Conservation (phyloP, 345 rosid genomes). For the Dipteronia sinensis region DNA sequence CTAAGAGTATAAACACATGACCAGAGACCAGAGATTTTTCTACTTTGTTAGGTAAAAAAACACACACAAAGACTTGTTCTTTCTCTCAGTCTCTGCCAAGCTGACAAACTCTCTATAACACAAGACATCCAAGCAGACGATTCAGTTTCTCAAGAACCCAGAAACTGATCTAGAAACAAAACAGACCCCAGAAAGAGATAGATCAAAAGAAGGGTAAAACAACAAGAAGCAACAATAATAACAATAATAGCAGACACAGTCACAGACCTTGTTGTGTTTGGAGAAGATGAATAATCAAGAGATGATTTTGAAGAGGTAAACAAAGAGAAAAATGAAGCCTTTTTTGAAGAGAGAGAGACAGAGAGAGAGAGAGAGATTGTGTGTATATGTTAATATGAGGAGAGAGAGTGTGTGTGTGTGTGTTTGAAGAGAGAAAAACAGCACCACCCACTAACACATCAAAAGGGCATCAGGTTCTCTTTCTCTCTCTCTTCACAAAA, state of each 20-base stretch:
- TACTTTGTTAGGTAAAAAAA: background rate
- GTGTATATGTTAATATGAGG: background rate
- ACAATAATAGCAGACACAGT: background rate
- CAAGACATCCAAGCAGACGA: slow-evolving; percentile 1
- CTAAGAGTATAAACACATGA: background rate
- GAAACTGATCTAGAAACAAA: background rate
- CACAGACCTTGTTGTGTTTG: slow-evolving; percentile 24
- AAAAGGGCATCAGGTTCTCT: slow-evolving; percentile 61
- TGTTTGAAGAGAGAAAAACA: slow-evolving; percentile 29
- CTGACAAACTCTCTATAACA: background rate
- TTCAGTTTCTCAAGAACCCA: background rate
- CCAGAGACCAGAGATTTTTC: slow-evolving; percentile 10
- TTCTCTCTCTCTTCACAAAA: slow-evolving; percentile 23
- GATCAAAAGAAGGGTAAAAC: background rate
- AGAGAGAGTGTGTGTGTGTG: background rate
- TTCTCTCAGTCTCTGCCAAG: slow-evolving; percentile 7
- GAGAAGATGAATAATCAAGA: background rate
- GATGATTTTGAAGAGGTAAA: background rate
- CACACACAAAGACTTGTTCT: background rate
- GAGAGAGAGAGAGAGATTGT: slow-evolving; percentile 9
- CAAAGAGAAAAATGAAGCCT: background rate
- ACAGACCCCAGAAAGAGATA: background rate
- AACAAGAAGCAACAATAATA: background rate
- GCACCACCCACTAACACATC: slow-evolving; percentile 75
- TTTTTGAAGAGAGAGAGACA: background rate